Base-by-base conservation (phyloP, 352 stramenopile genomes). In the Phytophthora boehmeriae region DNA sequence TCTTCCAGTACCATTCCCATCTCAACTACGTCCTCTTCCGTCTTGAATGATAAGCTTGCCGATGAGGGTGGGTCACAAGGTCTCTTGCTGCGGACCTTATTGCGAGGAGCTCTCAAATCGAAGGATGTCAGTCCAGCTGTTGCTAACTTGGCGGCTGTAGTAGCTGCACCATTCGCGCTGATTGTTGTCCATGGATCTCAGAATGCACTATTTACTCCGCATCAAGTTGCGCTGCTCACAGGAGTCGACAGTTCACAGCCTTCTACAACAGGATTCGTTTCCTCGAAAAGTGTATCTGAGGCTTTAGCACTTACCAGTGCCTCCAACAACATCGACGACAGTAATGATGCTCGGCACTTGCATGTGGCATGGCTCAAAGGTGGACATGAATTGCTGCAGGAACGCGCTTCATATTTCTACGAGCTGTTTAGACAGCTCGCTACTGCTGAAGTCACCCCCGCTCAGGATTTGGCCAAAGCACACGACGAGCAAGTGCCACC, bases 351-450 rank as follows among this genome's bases (percentile, higher is more conserved):
- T 54, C 54, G 49, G 20, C 54, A 52, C n/a, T 27, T 88, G 25
- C 75, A 89, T 41, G 53, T 88, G 0, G 76, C 81, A 19, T 94
- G 85, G 85, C 76, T 94, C 48, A 92, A 92, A 61, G 78, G 79
- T 41, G 85, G 85, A 0, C 80, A 94, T 50, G 82, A 94, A 39
- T 5, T 92, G 8, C 34, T 88, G 5, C 83, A 94, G 59, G 85
- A 94, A 54, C 76, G 83, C 2, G 8, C 69, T 4, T 50, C 50
- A 1, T 92, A 83, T 54, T 62, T 90, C 28, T 71, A 80, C 39
- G 69, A 86, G 8, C 71, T 92, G 10, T 73, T 92, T 30, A 61
- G 68, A 1, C 75, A 88, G 36, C 63, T 89, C 9, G 59, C 58
- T 2, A 56, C 6, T 16, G 44, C 54, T 5, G 3, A 45, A 27